A percentile compares a stretch with the other conserved stretches of the same genome.
Evolutionary conservation across 768 basidiomycete genomes (phyloP).

Genomic region (Collybiopsis luxurians): DNA sequence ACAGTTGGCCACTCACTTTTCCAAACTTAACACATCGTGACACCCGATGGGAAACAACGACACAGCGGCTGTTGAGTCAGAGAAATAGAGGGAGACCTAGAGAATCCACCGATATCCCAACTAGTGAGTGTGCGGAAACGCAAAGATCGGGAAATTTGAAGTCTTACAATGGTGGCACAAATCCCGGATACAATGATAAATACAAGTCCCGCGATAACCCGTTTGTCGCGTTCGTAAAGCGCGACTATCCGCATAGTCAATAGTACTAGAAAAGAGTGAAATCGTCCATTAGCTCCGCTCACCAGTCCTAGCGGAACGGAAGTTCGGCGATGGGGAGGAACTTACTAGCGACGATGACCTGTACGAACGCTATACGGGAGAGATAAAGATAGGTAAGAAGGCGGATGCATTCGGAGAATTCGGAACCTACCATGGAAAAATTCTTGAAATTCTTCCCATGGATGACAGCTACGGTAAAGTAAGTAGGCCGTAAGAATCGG

Average conservation of each 20-base stretch:
- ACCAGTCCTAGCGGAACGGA: too few species aligned
- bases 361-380: not conserved
- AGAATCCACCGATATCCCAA: not conserved
- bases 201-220: not conserved
- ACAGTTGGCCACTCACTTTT: not conserved
- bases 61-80: not conserved
- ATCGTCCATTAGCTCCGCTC: not conserved
- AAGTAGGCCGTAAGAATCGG: not conserved
- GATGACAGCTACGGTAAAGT: not conserved
- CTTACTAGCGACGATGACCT: conserved; percentile 5
- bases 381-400: not conserved
- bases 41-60: not conserved
- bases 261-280: not conserved
- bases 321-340: too few species aligned
- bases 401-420: not conserved
- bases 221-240: not conserved
- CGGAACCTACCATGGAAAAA: not conserved
- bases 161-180: not conserved
- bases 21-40: too few species aligned
- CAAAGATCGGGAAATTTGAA: too few species aligned
- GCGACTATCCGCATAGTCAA: not conserved
- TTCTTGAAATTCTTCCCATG: not conserved
- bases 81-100: not conserved
- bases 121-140: not conserved
- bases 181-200: not conserved